These are phyloP conservation scores for Alectoria sarmentosa DNA, from an alignment of 495 filamentous ascomycete species.

Conservation along the genomic window DNA sequence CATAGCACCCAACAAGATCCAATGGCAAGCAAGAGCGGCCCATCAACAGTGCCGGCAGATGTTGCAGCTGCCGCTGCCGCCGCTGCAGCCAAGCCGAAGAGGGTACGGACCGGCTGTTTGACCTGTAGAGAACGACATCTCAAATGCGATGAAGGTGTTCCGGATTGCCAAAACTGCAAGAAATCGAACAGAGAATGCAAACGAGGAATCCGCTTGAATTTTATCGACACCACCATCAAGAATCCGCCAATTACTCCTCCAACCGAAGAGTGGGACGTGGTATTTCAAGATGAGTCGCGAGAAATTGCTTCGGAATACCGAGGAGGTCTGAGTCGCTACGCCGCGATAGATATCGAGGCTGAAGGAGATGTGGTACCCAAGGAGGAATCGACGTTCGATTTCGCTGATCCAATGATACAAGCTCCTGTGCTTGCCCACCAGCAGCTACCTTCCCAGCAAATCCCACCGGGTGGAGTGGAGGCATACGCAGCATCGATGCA, in stretches of 20 bases:
- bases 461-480: constrained; percentile 30
- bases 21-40: constrained; percentile 24
- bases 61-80: constrained; percentile 26
- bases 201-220: constrained; percentile 83
- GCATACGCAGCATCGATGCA: constrained; percentile 29
- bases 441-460: constrained; percentile 38
- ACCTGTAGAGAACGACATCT: constrained; percentile 72
- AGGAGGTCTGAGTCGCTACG: constrained; percentile 72
- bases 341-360: constrained; percentile 42
- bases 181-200: constrained; percentile 84
- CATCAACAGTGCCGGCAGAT: constrained; percentile 19
- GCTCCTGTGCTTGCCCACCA: constrained; percentile 34
- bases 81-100: constrained; percentile 51
- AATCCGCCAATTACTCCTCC: constrained; percentile 56
- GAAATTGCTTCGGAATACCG: constrained; percentile 88
- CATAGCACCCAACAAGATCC: constrained; percentile 2
- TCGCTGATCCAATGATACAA: constrained; percentile 29
- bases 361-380: constrained; percentile 33
- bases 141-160: constrained; percentile 77
- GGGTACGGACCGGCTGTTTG: constrained; percentile 70
- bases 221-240: constrained; percentile 75
- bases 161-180: constrained; percentile 77
- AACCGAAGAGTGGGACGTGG: constrained; percentile 61
- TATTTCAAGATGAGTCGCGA: constrained; percentile 83
- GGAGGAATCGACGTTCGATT: constrained; percentile 36